Evolutionary conservation across 495 filamentous ascomycete species (phyloP).

Genomic region (Hypoxylon perforatum): DNA sequence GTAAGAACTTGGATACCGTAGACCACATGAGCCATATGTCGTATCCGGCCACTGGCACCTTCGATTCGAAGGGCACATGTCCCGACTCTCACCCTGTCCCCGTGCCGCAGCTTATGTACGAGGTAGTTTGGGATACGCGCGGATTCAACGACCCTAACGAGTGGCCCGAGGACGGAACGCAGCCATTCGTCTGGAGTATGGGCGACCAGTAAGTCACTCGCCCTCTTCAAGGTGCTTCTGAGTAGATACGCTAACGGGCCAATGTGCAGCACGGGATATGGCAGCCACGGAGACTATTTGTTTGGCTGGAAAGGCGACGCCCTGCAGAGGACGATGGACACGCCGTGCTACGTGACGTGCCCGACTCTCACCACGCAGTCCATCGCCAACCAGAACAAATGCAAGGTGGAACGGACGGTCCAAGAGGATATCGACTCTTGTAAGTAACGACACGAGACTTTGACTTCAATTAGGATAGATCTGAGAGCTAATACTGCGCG

Average conservation of each 20-base stretch:
- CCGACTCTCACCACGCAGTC: slow-evolving; percentile 45
- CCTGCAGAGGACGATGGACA: slow-evolving; percentile 48
- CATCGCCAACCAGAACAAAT: slow-evolving; percentile 46
- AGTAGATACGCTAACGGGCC: background rate
- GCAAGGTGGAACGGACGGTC: slow-evolving; percentile 36
- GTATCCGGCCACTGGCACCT: slow-evolving; percentile 46
- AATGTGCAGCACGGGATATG: slow-evolving; percentile 39
- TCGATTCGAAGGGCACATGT: slow-evolving; percentile 46
- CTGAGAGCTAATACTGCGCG: background rate
- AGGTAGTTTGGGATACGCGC: slow-evolving; percentile 47
- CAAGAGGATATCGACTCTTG: slow-evolving; percentile 49
- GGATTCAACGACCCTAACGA: slow-evolving; percentile 47
- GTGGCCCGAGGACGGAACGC: slow-evolving; percentile 55
- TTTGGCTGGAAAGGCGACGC: slow-evolving; percentile 48
- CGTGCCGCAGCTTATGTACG: slow-evolving; percentile 48
- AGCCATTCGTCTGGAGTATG: slow-evolving; percentile 56
- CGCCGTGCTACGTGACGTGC: slow-evolving; percentile 47
- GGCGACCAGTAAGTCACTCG: slow-evolving; percentile 43
- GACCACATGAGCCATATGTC: slow-evolving; percentile 50
- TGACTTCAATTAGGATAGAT: background rate
- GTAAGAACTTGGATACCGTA: slow-evolving; percentile 46
- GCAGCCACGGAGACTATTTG: slow-evolving; percentile 47
- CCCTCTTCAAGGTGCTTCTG: background rate
- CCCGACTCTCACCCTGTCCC: slow-evolving; percentile 44
- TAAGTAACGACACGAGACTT: slow-evolving; percentile 14